Evolutionary conservation across 345 rosid genomes (phyloP).

Genomic region (Turritis glabra): DNA sequence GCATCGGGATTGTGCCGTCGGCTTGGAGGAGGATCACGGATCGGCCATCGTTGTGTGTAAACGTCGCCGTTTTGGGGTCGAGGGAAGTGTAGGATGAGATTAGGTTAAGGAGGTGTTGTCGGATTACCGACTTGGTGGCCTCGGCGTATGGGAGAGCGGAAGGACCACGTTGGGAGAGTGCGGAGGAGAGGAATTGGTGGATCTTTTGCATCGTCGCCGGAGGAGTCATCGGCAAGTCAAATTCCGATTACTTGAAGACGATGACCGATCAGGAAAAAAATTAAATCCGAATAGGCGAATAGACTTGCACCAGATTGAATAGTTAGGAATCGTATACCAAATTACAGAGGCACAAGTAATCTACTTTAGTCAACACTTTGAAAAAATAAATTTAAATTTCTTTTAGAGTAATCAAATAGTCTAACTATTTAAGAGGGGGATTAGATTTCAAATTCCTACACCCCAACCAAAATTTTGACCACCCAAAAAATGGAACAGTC

Average conservation of each 20-base stretch:
- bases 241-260: not conserved
- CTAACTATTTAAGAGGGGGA: not conserved
- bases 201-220: slow-evolving; percentile 54
- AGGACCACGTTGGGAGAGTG: slow-evolving; percentile 85
- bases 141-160: slow-evolving; percentile 78
- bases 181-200: slow-evolving; percentile 77
- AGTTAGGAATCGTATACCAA: not conserved
- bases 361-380: not conserved
- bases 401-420: not conserved
- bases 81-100: slow-evolving; percentile 61
- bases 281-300: not conserved
- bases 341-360: not conserved
- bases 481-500: too few species aligned
- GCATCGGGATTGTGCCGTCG: slow-evolving; percentile 86
- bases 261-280: not conserved
- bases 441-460: not conserved
- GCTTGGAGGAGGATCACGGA: slow-evolving; percentile 88
- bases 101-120: slow-evolving; percentile 80
- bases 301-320: not conserved
- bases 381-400: not conserved
- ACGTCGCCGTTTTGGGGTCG: slow-evolving; percentile 79
- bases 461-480: not conserved
- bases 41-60: slow-evolving; percentile 97
- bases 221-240: slow-evolving; percentile 35
- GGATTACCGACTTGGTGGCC: slow-evolving; percentile 81